Conservation (phyloP, 495 filamentous ascomycete genomes). For the Aspergillus mulundensis region DNA sequence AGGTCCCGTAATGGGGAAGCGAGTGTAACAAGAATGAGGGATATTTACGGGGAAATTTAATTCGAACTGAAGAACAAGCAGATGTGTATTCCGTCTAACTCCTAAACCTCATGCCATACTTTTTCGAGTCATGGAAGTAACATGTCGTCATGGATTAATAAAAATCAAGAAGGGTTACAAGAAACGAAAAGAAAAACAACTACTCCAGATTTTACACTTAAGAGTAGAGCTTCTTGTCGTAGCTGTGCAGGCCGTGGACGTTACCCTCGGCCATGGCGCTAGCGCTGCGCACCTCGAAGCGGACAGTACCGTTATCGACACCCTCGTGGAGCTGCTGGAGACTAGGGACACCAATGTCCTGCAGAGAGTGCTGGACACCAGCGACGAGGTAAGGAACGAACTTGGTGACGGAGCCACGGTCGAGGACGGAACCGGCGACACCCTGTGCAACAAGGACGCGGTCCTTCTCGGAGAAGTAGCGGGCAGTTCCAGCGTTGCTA, state of each 20-base stretch:
- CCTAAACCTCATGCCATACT: constrained; percentile 32
- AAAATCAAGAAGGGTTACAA: constrained; percentile 7
- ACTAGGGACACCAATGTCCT: constrained; percentile 87
- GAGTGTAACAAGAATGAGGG: no score
- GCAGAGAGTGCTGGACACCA: constrained; percentile 92
- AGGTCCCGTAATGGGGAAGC: no score
- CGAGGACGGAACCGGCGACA: constrained; percentile 74
- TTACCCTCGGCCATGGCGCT: constrained; percentile 94
- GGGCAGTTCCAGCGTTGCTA: constrained; percentile 91
- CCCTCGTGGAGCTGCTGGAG: constrained; percentile 69
- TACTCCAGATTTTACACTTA: constrained; percentile 38
- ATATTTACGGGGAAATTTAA: neutral
- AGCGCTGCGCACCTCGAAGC: constrained; percentile 90
- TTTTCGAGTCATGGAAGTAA: constrained; percentile 30
- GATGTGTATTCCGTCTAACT: constrained; percentile 22
- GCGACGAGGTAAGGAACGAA: constrained; percentile 94
- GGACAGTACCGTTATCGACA: constrained; percentile 70
- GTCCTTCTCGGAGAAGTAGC: constrained; percentile 98
- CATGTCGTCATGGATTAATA: constrained; percentile 29
- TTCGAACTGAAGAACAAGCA: constrained; percentile 3
- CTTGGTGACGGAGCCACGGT: constrained; percentile 79
- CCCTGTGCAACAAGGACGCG: constrained; percentile 93
- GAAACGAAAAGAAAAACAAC: constrained; percentile 5
- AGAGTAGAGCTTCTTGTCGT: constrained; percentile 98
- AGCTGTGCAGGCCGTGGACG: constrained; percentile 93